Conservation (phyloP, 2,329 filamentous ascomycete species). For the Penicillium fuscoglaucum region DNA sequence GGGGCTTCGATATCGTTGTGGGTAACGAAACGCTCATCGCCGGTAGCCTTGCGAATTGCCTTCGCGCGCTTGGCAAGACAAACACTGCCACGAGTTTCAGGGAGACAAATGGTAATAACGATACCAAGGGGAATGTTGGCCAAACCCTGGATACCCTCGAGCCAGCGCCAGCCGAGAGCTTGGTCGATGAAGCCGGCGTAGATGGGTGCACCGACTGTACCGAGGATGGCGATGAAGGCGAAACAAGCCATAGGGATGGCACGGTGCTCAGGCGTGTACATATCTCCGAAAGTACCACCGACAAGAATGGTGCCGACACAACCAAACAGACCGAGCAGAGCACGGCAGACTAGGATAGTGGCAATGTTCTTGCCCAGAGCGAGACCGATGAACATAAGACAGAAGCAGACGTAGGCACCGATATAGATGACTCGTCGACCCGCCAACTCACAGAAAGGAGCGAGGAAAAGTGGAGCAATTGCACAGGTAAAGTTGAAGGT, state of each 20-base stretch:
- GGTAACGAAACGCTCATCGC: constrained; percentile 53
- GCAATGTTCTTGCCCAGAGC: constrained; percentile 51
- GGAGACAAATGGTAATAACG: constrained; percentile 47
- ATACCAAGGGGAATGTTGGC: constrained; percentile 53
- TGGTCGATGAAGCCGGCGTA: constrained; percentile 57
- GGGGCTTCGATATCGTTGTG: constrained; percentile 55
- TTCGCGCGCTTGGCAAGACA: constrained; percentile 53
- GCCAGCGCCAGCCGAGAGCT: constrained; percentile 55
- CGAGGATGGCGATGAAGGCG: constrained; percentile 53
- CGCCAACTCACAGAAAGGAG: constrained; percentile 53
- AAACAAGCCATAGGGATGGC: constrained; percentile 52
- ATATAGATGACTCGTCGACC: constrained; percentile 51
- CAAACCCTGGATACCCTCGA: constrained; percentile 55
- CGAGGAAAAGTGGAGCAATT: constrained; percentile 50
- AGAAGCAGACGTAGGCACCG: constrained; percentile 49
- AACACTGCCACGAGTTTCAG: constrained; percentile 51
- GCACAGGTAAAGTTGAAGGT: constrained; percentile 53
- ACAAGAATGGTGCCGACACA: constrained; percentile 54
- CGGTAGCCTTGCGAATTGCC: constrained; percentile 48
- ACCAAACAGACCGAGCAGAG: constrained; percentile 52
- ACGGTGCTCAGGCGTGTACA: constrained; percentile 50
- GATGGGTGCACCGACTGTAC: constrained; percentile 55
- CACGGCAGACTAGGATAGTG: constrained; percentile 51
- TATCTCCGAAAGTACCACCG: constrained; percentile 53
- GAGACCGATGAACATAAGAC: constrained; percentile 51